Percentiles rank a stretch among this genome's conserved stretches.
phyloP scores from a whole-genome alignment of 108 stramenopile species.

The Discostella pseudostelligera region DNA sequence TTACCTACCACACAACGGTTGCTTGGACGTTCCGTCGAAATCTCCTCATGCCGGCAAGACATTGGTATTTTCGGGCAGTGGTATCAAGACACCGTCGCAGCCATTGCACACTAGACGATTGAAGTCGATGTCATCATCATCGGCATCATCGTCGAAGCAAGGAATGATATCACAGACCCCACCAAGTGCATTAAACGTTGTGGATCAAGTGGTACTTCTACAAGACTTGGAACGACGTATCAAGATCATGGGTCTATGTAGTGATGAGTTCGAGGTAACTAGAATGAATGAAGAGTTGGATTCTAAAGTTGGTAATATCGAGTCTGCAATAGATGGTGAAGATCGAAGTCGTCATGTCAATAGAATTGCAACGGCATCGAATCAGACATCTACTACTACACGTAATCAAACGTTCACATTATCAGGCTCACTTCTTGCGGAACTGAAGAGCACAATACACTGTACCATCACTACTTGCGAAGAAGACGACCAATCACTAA shows the following conservation, averaged over 20 bases:
- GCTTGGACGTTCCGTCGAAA: not conserved
- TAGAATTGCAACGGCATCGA: not conserved
- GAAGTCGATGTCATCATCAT: not conserved
- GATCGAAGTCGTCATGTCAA: not conserved
- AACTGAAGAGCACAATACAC: slow-evolving; percentile 23
- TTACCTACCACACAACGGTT: not conserved
- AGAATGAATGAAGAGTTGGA: not conserved
- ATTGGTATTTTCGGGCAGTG: slow-evolving; percentile 41
- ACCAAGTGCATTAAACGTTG: slow-evolving; percentile 3
- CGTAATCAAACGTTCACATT: slow-evolving; percentile 7
- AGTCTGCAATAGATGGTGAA: not conserved
- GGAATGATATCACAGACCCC: not conserved
- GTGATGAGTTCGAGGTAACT: slow-evolving; percentile 32
- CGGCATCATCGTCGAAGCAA: not conserved
- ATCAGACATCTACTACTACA: slow-evolving; percentile 7
- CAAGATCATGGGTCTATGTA: slow-evolving; percentile 25
- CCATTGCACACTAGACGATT: not conserved
- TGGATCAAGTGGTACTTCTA: slow-evolving; percentile 24
- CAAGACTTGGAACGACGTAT: slow-evolving; percentile 37
- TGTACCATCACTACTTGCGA: not conserved
- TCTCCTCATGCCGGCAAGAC: slow-evolving; percentile 23
- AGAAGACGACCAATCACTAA: not conserved
- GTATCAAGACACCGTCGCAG: slow-evolving; percentile 11
- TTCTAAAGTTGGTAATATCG: not conserved
- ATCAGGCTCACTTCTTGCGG: slow-evolving; percentile 26